Conservation (phyloP, 2,329 filamentous ascomycete species). For the Davidsoniella virescens region DNA sequence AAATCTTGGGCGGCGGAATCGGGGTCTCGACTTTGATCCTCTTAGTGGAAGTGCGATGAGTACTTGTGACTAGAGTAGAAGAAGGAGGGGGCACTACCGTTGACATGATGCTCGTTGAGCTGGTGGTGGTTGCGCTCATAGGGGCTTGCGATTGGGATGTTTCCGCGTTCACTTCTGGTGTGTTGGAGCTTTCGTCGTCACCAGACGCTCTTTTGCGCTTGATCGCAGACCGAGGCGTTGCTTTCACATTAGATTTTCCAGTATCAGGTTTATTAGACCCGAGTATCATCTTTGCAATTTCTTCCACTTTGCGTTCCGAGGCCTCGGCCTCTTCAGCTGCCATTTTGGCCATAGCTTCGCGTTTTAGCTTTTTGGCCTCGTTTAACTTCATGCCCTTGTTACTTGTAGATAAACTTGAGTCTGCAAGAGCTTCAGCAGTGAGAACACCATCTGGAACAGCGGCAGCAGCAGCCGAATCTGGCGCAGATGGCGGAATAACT, state of each 20-base stretch:
- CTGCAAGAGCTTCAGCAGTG: constrained; percentile 38
- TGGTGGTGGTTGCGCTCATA: neutral
- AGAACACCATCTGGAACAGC: constrained; percentile 41
- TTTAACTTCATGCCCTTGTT: constrained; percentile 66
- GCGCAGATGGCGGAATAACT: constrained; percentile 13
- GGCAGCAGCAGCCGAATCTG: constrained; percentile 22
- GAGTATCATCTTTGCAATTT: constrained; percentile 25
- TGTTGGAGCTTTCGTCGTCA: constrained; percentile 9
- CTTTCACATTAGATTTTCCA: neutral
- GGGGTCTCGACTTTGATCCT: constrained; percentile 42
- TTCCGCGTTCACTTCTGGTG: neutral
- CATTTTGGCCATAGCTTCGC: constrained; percentile 44
- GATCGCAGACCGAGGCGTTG: neutral
- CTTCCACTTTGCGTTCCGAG: constrained; percentile 35
- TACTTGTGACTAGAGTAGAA: constrained; percentile 22
- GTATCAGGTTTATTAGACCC: neutral
- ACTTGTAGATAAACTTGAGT: constrained; percentile 43
- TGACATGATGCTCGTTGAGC: neutral
- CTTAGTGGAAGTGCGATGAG: constrained; percentile 20
- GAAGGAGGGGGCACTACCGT: neutral
- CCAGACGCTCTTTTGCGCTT: constrained; percentile 5
- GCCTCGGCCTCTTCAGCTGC: constrained; percentile 47
- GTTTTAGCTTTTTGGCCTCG: constrained; percentile 59
- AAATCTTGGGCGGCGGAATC: constrained; percentile 30
- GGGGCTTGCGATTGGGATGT: constrained; percentile 4